Base-by-base conservation (phyloP, 108 stramenopile species). In the Schizochytrium sp. region DNA sequence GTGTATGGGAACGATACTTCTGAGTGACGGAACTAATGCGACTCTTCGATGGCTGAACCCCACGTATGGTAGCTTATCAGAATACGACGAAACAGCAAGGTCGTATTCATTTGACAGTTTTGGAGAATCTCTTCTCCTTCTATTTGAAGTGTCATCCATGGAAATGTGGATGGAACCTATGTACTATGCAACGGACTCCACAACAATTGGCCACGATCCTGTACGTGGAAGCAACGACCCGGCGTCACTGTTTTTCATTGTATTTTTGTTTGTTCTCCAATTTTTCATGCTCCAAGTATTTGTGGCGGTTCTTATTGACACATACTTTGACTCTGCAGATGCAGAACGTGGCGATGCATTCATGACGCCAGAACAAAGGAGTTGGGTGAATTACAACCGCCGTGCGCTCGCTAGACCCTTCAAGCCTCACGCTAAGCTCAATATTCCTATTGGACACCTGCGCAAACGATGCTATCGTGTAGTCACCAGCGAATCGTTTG, bases 231-330 rank as follows among this genome's bases (percentile, higher is more conserved):
- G 50, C 50, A 76, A 91, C 76, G 46, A 69, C 41, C 3, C 44
- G 7, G 56, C 42, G n/a, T 59, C 56, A 61, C 49, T 88, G 56
- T 94, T 90, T 88, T 96, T 95, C 87, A 87, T 95, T 69, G 4
- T 91, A 5, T 95, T 94, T 89, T 87, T 95, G 45, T 61, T 95
- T 38, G 56, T 95, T 38, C 93, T 94, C 28, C 72, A 93, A 40
- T 95, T 95, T 92, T 95, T 96, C 90, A 90, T 95, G 55, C 89
- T 95, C 72, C 94, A 96, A 87, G 92, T 95, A 15, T 95, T 96
- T 89, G 95, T 95, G 10, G 95, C 94, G 3, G 94, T 95, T 15
- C 92, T 95, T 72, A 92, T 95, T 61, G 93, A 95, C 89, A 92
- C 93, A 61, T 96, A 95, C 92, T 88, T 93, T 50, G 91, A 88